A percentile compares a stretch with the other conserved stretches of the same genome.
Conservation (phyloP, 192 early-diverging fungal species). For the Entomortierella chlamydospora region DNA sequence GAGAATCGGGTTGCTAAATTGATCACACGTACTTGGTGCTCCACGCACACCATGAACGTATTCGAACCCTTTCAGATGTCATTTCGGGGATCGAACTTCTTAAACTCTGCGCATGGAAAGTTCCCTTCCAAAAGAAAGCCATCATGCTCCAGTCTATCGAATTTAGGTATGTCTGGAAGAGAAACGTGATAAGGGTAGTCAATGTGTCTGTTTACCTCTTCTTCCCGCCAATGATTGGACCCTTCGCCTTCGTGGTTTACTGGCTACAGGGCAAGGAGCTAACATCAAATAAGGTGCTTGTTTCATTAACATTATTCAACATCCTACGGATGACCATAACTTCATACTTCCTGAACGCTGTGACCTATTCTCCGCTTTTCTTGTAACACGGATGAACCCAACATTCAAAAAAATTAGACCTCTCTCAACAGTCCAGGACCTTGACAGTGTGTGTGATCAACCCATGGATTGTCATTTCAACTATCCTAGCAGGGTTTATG, state of each 20-base stretch:
- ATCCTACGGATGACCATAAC: slow-evolving; percentile 55
- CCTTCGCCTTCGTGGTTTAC: slow-evolving; percentile 47
- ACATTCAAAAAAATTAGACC: too few relatives aligned
- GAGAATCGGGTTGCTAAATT: too few relatives aligned
- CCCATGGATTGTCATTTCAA: slow-evolving; percentile 64
- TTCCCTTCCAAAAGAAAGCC: slow-evolving; percentile 52
- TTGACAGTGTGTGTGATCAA: slow-evolving; percentile 72
- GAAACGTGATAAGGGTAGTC: slow-evolving; percentile 45
- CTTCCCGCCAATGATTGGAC: slow-evolving; percentile 52
- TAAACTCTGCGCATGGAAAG: slow-evolving; percentile 56
- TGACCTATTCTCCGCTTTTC: too few relatives aligned
- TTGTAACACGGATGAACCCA: too few relatives aligned
- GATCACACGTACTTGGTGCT: too few relatives aligned
- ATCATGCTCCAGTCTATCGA: slow-evolving; percentile 45
- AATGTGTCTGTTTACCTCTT: slow-evolving; percentile 55
- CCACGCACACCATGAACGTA: slow-evolving; percentile 50
- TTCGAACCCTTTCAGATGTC: slow-evolving; percentile 55
- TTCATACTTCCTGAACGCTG: slow-evolving; percentile 49
- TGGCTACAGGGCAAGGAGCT: slow-evolving; percentile 38
- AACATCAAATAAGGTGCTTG: slow-evolving; percentile 50
- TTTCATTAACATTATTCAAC: slow-evolving; percentile 51
- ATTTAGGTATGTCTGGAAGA: slow-evolving; percentile 41
- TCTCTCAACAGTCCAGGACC: slow-evolving; percentile 16
- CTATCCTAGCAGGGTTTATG: slow-evolving; percentile 60
- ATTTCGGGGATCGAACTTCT: slow-evolving; percentile 53